A percentile compares a stretch with the other conserved stretches of the same genome.
Evolutionary conservation across 2,329 filamentous ascomycete genomes (phyloP).

Genomic region (Teratosphaeriaceae sp.): DNA sequence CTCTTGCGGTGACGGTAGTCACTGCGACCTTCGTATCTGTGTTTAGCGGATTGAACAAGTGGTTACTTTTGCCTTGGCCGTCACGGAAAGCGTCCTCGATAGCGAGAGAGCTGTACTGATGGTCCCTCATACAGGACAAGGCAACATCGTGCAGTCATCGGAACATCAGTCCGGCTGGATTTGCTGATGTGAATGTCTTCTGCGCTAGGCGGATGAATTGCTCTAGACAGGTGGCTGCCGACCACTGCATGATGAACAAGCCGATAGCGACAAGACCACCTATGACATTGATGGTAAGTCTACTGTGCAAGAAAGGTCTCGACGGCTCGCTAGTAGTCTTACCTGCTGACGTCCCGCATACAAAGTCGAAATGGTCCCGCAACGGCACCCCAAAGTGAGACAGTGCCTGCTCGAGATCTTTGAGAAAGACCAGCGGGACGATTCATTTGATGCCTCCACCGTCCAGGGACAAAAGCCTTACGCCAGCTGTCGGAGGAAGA

Average conservation of each 20-base stretch:
- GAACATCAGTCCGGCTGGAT: constrained; percentile 1
- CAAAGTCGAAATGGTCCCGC: constrained; percentile 23
- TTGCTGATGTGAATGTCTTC: constrained; percentile 16
- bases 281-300: no score
- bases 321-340: no score
- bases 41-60: constrained; percentile 25
- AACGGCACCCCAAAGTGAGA: constrained; percentile 13
- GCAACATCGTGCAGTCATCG: neutral
- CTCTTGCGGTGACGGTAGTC: constrained; percentile 21
- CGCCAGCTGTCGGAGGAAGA: constrained; percentile 28
- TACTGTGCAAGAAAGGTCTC: no score
- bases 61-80: constrained; percentile 8
- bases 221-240: constrained; percentile 13
- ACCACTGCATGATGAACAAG: constrained; percentile 25
- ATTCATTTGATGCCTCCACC: constrained; percentile 26
- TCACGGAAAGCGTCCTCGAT: constrained; percentile 22
- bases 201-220: constrained; percentile 21
- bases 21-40: constrained; percentile 25
- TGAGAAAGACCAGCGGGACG: constrained; percentile 19
- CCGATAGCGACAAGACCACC: constrained; percentile 25
- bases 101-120: constrained; percentile 18
- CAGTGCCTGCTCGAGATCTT: constrained; percentile 14
- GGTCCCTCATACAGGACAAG: constrained; percentile 11
- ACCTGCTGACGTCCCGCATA: constrained; percentile 25
- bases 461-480: constrained; percentile 32